Evolutionary conservation across 768 basidiomycete genomes (phyloP).

Genomic region (Auricularia auricula-judae): DNA sequence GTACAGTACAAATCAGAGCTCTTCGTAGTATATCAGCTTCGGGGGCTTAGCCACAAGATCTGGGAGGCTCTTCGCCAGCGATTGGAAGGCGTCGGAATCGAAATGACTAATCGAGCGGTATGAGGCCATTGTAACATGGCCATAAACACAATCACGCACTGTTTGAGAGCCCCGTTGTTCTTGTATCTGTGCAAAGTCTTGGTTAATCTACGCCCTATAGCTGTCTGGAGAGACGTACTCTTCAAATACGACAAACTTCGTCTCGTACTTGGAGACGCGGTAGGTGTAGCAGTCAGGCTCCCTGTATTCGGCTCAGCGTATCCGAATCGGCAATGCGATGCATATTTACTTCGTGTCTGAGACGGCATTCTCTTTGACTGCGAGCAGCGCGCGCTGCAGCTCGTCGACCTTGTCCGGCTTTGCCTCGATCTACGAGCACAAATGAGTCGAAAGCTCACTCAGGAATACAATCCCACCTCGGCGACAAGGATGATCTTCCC

Average conservation of each 20-base stretch:
- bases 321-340: neutral
- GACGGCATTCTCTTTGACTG: neutral
- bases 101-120: neutral
- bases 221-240: neutral
- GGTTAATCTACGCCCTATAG: neutral
- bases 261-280: neutral
- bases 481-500: neutral
- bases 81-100: neutral
- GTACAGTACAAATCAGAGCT: neutral
- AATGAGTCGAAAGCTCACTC: neutral
- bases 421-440: neutral
- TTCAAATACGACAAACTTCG: neutral
- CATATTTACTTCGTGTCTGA: neutral
- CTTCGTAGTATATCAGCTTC: neutral
- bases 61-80: neutral
- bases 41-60: neutral
- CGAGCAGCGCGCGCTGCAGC: neutral
- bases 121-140: neutral
- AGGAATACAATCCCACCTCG: neutral
- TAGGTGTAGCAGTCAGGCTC: neutral
- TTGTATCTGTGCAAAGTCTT: too few relatives aligned
- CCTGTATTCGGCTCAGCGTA: neutral
- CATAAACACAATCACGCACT: too few relatives aligned
- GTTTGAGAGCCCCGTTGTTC: too few relatives aligned
- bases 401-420: neutral